Base-by-base conservation (phyloP, 1,284 basidiomycete species). In the Cystobasidium pallidum region DNA sequence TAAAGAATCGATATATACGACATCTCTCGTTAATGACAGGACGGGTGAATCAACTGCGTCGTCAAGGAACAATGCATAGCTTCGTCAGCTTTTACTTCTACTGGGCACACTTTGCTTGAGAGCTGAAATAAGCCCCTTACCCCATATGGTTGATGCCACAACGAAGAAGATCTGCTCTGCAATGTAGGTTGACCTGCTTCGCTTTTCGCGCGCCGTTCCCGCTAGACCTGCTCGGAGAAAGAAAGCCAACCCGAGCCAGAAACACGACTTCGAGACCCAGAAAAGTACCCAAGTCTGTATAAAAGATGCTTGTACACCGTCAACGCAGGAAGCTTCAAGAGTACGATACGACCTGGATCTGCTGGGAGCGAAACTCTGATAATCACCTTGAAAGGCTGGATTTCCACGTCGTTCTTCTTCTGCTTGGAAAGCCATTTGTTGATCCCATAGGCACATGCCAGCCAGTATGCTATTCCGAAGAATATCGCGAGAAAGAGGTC, bases 401-500 rank as follows among this genome's bases (percentile, higher is more conserved):
- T 63, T 28, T 32, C 67, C 15, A 45, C 66, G 19, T 32, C 66
- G 13, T 61, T 36, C 24, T 68, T 59, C 47, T 63, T 54, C 21
- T 61, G 17, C 47, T 59, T 59, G 10, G 45, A 41, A 34, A 47
- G 30, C 61, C 59, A 63, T 21, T 36, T 58, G 6, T n/a, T 63
- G 59, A 63, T 36, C 2, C 41, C 58, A 43, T 26, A 61, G 28
- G 49, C 68, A 21, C 28, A 51, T 28, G 59, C 47, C 10, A n/a
- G 47, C 59, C 59, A 64, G 51, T 62, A 71, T n/a, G 59, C 45
- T 17, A 71, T 52, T 32, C 68, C 61, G 30, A 71, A 34, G 26
- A 54, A 43, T n/a, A 71, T 71, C 4, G 41, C 34, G 30, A 71
- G 45, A 45, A 71, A 71, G 49, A 71, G 68, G 49, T 71, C 68